These are phyloP conservation scores for Cladosporium cucumerinum DNA, from an alignment of 2,329 filamentous ascomycete species.

Conservation along the genomic window DNA sequence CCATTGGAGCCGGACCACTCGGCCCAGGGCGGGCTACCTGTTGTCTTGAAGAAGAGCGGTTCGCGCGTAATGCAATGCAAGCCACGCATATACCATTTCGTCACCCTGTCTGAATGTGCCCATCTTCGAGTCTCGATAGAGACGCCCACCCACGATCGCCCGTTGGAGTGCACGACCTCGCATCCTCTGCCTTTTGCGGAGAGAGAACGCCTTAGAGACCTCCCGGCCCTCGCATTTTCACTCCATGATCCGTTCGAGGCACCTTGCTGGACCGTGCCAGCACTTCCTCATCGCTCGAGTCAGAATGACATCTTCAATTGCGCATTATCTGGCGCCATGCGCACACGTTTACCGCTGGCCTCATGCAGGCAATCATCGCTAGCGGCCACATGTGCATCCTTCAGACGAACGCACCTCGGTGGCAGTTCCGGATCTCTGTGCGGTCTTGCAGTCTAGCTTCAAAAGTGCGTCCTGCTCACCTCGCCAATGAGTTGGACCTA, in stretches of 20 bases:
- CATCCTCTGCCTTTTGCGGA: background rate
- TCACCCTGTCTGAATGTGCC: background rate
- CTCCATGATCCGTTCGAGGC: background rate
- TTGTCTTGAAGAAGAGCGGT: conserved; percentile 16
- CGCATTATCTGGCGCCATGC: background rate
- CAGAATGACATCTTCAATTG: conserved; percentile 11
- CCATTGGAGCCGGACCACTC: background rate
- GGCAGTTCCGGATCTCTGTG: background rate
- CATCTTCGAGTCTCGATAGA: background rate
- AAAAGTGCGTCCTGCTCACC: background rate
- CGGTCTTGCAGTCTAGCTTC: background rate
- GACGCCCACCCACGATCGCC: background rate
- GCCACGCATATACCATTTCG: background rate
- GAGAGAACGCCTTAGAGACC: background rate
- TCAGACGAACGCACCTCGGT: background rate
- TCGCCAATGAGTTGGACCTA: background rate
- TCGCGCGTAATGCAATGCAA: conserved; percentile 8
- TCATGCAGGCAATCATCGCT: background rate
- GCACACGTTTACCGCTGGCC: background rate
- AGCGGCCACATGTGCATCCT: conserved; percentile 3
- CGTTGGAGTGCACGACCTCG: background rate
- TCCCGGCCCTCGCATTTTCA: conserved; percentile 1
- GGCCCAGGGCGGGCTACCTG: background rate
- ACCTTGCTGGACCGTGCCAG: background rate
- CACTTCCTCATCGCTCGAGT: background rate